phyloP scores from a whole-genome alignment of 306 rosid genomes.

The Castanea sativa region DNA sequence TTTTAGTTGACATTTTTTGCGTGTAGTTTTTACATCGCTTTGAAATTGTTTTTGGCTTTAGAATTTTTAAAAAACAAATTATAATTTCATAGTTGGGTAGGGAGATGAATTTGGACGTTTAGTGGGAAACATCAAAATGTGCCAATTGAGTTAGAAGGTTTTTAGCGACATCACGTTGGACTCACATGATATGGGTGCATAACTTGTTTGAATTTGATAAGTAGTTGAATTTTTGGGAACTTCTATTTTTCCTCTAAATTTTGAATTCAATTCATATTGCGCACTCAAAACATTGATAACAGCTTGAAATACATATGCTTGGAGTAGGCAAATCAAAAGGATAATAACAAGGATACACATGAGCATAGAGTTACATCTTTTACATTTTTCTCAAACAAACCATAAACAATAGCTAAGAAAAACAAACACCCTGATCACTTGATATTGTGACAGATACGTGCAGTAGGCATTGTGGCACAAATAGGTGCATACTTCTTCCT shows the following conservation, averaged over 20 bases:
- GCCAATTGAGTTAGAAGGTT: too few relatives aligned
- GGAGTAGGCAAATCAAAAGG: neutral
- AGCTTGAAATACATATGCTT: neutral
- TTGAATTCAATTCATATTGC: neutral
- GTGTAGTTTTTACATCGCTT: too few relatives aligned
- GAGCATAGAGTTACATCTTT: neutral
- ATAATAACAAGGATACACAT: neutral
- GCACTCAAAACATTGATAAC: neutral
- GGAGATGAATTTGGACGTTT: too few relatives aligned
- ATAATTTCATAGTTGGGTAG: too few relatives aligned
- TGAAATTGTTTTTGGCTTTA: too few relatives aligned
- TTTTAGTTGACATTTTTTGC: too few relatives aligned
- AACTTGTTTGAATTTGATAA: too few relatives aligned
- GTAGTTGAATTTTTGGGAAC: too few relatives aligned
- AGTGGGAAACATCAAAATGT: too few relatives aligned
- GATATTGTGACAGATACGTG: constrained; percentile 48
- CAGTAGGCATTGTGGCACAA: constrained; percentile 68
- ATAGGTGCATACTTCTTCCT: constrained; percentile 53
- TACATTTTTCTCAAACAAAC: neutral
- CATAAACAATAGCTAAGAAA: neutral
- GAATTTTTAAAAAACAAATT: too few relatives aligned
- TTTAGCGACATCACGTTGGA: too few relatives aligned
- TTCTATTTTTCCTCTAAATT: neutral
- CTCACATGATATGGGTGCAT: too few relatives aligned
- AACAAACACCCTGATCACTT: constrained; percentile 22